Conservation (phyloP, 805 yeast species). For the Ogataea nonfermentans region DNA sequence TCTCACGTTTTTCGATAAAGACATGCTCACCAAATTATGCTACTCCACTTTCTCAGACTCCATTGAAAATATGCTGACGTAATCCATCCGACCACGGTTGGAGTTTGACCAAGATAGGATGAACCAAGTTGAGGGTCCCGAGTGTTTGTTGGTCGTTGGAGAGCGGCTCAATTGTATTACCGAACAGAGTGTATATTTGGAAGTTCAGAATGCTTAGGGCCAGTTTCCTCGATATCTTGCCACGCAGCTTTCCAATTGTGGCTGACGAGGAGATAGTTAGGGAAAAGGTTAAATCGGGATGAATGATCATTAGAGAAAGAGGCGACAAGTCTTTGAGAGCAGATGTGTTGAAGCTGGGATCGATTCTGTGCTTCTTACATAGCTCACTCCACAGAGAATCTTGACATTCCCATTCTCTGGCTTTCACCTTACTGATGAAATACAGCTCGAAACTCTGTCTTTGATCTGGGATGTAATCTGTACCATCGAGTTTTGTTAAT, state of each 20-base stretch:
- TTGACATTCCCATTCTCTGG: constrained; percentile 27
- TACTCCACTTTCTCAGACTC: constrained; percentile 9
- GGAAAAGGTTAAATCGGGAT: constrained; percentile 12
- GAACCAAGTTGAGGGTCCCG: constrained; percentile 6
- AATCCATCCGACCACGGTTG: constrained; percentile 7
- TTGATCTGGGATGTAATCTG: constrained; percentile 43
- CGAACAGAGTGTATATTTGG: constrained; percentile 22
- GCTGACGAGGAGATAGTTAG: constrained; percentile 32
- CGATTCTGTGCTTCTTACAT: constrained; percentile 33
- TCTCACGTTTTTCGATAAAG: constrained; percentile 53
- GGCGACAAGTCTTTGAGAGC: too few species aligned
- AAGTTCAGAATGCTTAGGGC: constrained; percentile 25
- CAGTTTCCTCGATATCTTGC: constrained; percentile 29
- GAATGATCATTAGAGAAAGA: background rate
- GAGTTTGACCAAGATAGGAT: constrained; percentile 3
- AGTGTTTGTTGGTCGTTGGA: constrained; percentile 23
- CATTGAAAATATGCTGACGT: constrained; percentile 4
- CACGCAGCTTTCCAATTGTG: constrained; percentile 37
- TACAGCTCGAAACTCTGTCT: constrained; percentile 67
- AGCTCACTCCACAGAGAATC: constrained; percentile 43
- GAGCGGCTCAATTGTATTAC: constrained; percentile 12
- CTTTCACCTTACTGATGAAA: constrained; percentile 52
- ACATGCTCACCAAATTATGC: constrained; percentile 7
- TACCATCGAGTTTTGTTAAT: constrained; percentile 56
- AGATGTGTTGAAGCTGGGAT: constrained; percentile 9